phyloP scores from a whole-genome alignment of 805 yeast genomes.

The Naumovozyma dairenensis region DNA sequence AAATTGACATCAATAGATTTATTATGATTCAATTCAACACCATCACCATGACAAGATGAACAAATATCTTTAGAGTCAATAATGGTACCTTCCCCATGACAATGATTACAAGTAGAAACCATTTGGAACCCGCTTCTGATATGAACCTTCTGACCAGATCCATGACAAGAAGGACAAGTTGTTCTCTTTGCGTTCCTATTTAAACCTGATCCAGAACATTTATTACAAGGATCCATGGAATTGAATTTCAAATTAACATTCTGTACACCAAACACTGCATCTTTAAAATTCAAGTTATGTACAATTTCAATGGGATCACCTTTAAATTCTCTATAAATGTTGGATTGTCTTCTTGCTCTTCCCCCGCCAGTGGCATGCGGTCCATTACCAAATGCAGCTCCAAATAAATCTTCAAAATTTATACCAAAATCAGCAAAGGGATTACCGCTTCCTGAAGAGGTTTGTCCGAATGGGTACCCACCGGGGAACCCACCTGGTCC shows the following conservation, averaged over 20 bases:
- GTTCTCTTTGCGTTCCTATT: conserved; percentile 58
- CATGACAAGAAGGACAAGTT: conserved; percentile 83
- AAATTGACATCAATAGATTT: conserved; percentile 73
- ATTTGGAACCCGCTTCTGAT: conserved; percentile 89
- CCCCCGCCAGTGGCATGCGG: conserved; percentile 30
- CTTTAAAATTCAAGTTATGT: conserved; percentile 69
- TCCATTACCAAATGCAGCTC: conserved; percentile 34
- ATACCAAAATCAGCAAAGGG: conserved; percentile 37
- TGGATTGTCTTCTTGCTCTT: conserved; percentile 10
- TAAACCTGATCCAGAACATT: conserved; percentile 82
- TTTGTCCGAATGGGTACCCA: conserved; percentile 28
- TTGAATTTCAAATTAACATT: conserved; percentile 57
- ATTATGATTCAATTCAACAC: conserved; percentile 51
- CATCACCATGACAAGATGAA: conserved; percentile 77
- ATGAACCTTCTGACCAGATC: conserved; percentile 86
- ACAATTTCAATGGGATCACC: conserved; percentile 84
- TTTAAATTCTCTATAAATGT: conserved; percentile 56
- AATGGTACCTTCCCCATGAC: conserved; percentile 82
- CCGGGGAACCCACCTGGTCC: conserved; percentile 36
- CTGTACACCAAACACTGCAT: conserved; percentile 72
- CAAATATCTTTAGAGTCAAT: conserved; percentile 65
- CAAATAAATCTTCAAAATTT: conserved; percentile 57
- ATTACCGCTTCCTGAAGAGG: conserved; percentile 7
- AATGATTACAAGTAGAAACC: conserved; percentile 83
- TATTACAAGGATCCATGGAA: conserved; percentile 63